Evolutionary conservation across 2,329 filamentous ascomycete genomes (phyloP), one percentile per base, ranked within the genome.

Genomic region (Hypoxylon sp.): DNA sequence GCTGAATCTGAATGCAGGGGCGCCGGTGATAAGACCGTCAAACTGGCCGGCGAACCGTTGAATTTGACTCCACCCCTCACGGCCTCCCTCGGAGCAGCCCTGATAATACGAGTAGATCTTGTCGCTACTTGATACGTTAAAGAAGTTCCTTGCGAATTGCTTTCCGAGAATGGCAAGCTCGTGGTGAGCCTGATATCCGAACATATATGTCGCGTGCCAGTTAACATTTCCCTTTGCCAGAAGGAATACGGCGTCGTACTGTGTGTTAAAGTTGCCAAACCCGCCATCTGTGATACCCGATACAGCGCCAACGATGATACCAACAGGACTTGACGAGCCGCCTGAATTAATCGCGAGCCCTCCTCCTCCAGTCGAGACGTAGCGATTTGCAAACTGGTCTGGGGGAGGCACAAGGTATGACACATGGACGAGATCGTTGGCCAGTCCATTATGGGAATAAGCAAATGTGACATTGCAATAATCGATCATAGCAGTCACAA

Each of bases 41-140:
- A 82, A 84, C 71, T 85, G 71, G 61, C 83, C 80, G 8, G 82
- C 82, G 71, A 81, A 87, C 14, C 84, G 82, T 74, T 88, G 85
- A 1, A 85, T 78, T 74, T 87, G 85, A 62, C 80, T 82, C 80
- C 79, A 82, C 13, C 80, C 84, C 70, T 85, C 82, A 4, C 84
- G 80, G 1, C 83, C 86, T 19, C 85, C 85, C 57, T 87, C 85
- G 11, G 84, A 87, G 75, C 86, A 88, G 2, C 84, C 85, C 68
- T 86, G 81, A 70, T 84, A 88, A 77, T 87, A 87, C 1, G 84
- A 79, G 74, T 84, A 85, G 10, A 80, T 52, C 66, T 76, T 78
- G 13, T 71, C 59, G 17, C 22, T 55, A 5, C 66, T 58, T 1
- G 74, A 55, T 17, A 79, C 71, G 75, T 74, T 76, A 73, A 82